A percentile compares a stretch with the other conserved stretches of the same genome.
Evolutionary conservation across 768 basidiomycete species (phyloP).

Genomic region (Trichaptum fuscoviolaceum): DNA sequence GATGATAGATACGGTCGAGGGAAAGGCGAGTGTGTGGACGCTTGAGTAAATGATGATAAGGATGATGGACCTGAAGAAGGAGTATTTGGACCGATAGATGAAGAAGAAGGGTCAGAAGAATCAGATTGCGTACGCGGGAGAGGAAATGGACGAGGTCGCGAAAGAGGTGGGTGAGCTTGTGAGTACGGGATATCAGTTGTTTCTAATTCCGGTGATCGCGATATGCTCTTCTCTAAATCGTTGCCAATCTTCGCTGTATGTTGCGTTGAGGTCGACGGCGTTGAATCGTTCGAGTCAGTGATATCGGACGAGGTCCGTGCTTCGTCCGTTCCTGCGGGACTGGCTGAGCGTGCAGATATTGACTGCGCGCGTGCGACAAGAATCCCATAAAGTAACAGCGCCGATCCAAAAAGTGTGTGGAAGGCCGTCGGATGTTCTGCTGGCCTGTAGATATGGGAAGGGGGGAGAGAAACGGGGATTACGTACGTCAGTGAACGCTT

Average conservation of each 20-base stretch:
- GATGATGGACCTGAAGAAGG: constrained; percentile 1
- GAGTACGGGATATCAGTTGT: background rate
- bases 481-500: background rate
- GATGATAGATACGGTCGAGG: background rate
- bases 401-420: constrained; percentile 58
- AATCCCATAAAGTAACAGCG: constrained; percentile 60
- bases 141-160: background rate
- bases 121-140: constrained; percentile 1
- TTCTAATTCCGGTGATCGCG: background rate
- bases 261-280: background rate
- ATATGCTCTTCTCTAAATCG: background rate
- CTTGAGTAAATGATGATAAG: background rate
- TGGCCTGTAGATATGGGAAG: constrained; percentile 12
- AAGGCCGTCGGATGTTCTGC: constrained; percentile 58
- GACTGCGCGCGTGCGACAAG: constrained; percentile 39
- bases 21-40: background rate
- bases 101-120: background rate
- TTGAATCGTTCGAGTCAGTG: background rate
- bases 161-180: background rate
- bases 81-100: background rate
- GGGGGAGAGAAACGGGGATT: background rate
- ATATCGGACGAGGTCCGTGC: background rate
- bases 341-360: background rate
- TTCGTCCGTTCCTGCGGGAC: background rate
- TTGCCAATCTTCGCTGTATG: background rate